Evolutionary conservation across 75 land plant species (phyloP), one percentile per base, ranked within the genome.

Genomic region (Pseudotsuga menziesii): DNA sequence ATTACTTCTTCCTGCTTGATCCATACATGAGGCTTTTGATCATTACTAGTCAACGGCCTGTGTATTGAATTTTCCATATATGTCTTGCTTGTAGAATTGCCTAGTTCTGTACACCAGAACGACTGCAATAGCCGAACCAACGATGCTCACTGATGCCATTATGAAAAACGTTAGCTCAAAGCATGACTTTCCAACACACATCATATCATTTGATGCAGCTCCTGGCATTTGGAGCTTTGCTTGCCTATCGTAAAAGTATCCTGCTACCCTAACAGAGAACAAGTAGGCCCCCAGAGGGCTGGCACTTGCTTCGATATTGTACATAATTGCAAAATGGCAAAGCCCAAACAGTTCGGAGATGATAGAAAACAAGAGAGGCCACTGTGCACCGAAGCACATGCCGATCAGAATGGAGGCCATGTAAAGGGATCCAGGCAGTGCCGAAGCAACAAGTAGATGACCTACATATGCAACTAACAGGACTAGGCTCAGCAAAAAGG

Each of bases 161-260:
- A 92, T 77, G 20, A 90, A 2, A 63, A 92, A 90, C 4, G 92
- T 76, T 13, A 75, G 3, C 35, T 76, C 77, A 67, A 76, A 92
- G 75, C 93, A 90, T 48, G 41, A 26, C 60, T 61, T 79, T 1
- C 91, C 91, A 56, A 60, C 22, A 61, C 91, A 89, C 6, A 36
- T 86, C 76, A 89, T 27, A 2, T 77, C 82, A 35, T 79, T 57
- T 1, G 23, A 3, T 14, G 41, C 25, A 23, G 0, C 77, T n/a
- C 0, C 14, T 0, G 61, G 76, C 20, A 48, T 71, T 62, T 62
- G 35, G 14, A 13, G 35, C 26, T 62, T 23, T n/a, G 78, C 82
- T 56, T 75, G 73, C 20, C 62, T 76, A 44, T 81, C 82, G 32
- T 81, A 81, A 25, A 81, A 32, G 66, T 75, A 52, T 16, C 82